These are phyloP conservation scores for Cymbopogon citratus DNA, from an alignment of 176 grass and related monocot species.

Conservation along the genomic window DNA sequence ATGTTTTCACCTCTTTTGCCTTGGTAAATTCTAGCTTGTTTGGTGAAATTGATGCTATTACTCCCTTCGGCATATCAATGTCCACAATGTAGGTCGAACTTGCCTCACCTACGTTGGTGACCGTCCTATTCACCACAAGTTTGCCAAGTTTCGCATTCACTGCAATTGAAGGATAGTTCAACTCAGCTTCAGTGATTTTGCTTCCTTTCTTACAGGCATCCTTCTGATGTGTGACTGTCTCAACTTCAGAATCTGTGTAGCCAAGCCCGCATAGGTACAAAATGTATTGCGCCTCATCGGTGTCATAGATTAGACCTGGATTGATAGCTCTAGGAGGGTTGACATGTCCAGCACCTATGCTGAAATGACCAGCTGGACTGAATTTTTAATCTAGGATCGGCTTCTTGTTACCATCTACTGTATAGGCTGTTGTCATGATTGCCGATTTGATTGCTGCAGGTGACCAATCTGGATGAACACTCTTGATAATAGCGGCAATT, in stretches of 20 bases:
- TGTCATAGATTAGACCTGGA: conserved; percentile 45
- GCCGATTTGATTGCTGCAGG: conserved; percentile 29
- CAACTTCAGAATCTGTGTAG: conserved; percentile 13
- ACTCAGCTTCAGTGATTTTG: conserved; percentile 18
- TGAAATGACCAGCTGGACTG: conserved; percentile 10
- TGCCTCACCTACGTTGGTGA: conserved; percentile 33
- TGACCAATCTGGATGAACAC: conserved; percentile 38
- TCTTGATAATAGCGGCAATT: conserved; percentile 39
- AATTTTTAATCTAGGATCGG: conserved; percentile 26
- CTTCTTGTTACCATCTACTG: not conserved
- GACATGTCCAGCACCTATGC: conserved; percentile 36
- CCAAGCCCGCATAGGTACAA: conserved; percentile 21
- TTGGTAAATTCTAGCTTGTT: conserved; percentile 31
- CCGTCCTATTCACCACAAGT: conserved; percentile 18
- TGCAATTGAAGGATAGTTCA: conserved; percentile 43
- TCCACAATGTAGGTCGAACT: conserved; percentile 4
- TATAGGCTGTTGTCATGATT: conserved; percentile 43
- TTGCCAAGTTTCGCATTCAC: not conserved
- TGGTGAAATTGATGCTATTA: conserved; percentile 13
- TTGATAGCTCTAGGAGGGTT: conserved; percentile 16
- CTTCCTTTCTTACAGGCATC: not conserved
- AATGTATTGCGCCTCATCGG: conserved; percentile 18
- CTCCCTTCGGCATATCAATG: conserved; percentile 25
- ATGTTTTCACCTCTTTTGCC: conserved; percentile 29
- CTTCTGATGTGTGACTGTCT: conserved; percentile 18